Base-by-base conservation (phyloP, 228 moss, liverwort and hornwort genomes). In the Sphagnum magellanicum region DNA sequence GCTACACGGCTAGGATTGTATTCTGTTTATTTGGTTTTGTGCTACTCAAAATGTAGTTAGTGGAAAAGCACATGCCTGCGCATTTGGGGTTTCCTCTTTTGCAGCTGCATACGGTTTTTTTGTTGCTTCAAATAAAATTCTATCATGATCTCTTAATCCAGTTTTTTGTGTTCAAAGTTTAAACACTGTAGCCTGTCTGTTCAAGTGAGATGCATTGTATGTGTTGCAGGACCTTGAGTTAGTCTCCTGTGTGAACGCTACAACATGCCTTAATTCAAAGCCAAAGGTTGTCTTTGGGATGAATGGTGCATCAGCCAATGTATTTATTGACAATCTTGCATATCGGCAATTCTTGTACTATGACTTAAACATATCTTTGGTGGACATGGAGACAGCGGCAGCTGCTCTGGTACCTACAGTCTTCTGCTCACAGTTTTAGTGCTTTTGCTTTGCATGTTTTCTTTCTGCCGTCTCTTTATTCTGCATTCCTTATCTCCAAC, bases 301-400 rank as follows among this genome's bases (percentile, higher is more conserved):
- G n/a, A 67, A 68, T 16, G 81, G 72, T 6, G 78, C 71, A 16
- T 65, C 71, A 10, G 68, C 68, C 51, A 78, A 74, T 65, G 72
- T 81, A 6, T 81, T 75, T 50, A 4, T 75, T 14, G 75, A 81
- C 69, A 81, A 81, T 49, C 77, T 74, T 63, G 77, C 74, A 0
- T 81, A 64, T 52, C 69, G 81, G 8, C 46, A 47, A 46, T 81
- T 81, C 46, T 11, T 81, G 48, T 66, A 50, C 60, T 52, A 75
- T n/a, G 50, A 74, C 10, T 81, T 70, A 68, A 66, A 81, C 15
- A 63, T 77, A 16, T 68, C 81, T 14, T 53, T 74, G 5, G 67
- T 81, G n/a, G 81, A 81, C 62, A 75, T 75, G 81, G 81, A 81
- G 16, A 77, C 78, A 4, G 59, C 81, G 48, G 78, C 81, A 5